Evolutionary conservation across 2,329 filamentous ascomycete species (phyloP).

Genomic region (Talaromyces islandicus): DNA sequence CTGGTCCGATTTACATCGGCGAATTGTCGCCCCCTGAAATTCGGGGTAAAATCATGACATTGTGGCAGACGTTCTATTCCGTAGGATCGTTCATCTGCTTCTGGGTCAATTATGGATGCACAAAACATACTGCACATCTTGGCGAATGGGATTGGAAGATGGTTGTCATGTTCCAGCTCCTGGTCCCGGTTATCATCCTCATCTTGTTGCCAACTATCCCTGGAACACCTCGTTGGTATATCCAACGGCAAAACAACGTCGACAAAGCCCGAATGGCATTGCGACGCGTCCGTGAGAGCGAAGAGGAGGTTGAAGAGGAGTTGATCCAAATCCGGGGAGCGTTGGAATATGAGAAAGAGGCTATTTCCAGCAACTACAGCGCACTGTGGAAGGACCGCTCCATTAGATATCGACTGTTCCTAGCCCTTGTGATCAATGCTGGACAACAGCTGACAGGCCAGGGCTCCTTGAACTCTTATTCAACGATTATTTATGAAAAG

Average conservation of each 20-base stretch:
- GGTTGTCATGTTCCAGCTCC: slow-evolving; percentile 66
- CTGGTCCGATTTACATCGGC: slow-evolving; percentile 66
- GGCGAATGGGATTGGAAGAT: slow-evolving; percentile 70
- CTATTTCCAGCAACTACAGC: slow-evolving; percentile 56
- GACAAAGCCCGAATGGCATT: slow-evolving; percentile 57
- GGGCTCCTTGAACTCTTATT: slow-evolving; percentile 67
- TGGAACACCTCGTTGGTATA: slow-evolving; percentile 61
- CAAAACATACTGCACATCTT: slow-evolving; percentile 48
- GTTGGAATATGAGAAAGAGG: slow-evolving; percentile 66
- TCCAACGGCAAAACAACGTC: slow-evolving; percentile 55
- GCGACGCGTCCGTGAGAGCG: slow-evolving; percentile 55
- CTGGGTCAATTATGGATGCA: slow-evolving; percentile 61
- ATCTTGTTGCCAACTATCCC: slow-evolving; percentile 59
- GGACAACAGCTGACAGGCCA: slow-evolving; percentile 69
- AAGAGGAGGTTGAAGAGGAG: slow-evolving; percentile 63
- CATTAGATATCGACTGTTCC: slow-evolving; percentile 58
- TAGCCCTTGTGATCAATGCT: slow-evolving; percentile 62
- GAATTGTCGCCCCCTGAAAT: slow-evolving; percentile 61
- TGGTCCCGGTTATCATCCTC: slow-evolving; percentile 61
- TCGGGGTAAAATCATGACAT: slow-evolving; percentile 61
- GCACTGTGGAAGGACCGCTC: slow-evolving; percentile 66
- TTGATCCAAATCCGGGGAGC: slow-evolving; percentile 60
- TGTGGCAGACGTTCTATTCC: slow-evolving; percentile 64
- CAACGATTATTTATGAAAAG: slow-evolving; percentile 67
- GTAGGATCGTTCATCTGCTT: slow-evolving; percentile 62